Base-by-base conservation (phyloP, 1,139 yeast species). In the Sugiyamaella novakii region DNA sequence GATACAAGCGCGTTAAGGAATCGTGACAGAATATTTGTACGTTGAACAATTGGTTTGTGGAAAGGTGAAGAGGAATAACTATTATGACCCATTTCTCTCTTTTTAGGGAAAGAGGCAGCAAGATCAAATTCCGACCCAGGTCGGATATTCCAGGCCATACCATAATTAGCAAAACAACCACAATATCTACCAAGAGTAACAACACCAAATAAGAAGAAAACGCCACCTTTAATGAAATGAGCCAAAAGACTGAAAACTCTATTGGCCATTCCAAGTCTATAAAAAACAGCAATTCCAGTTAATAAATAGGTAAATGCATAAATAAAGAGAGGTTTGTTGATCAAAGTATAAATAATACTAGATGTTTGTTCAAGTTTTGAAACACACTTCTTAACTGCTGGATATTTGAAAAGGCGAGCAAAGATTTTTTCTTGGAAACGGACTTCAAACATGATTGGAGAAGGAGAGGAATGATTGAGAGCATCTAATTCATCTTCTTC, bases 171-270 rank as follows among this genome's bases (percentile, higher is more conserved):
- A 61, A 84, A 87, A 10, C 84, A 87, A 2, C 98, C 98, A 59
- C 89, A 80, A 67, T 87, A 91, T 59, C 98, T 79, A 2, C 89
- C 85, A 44, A 92, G 74, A 12, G 95, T 78, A 14, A 89, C 67
- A 5, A 91, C 54, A 8, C 98, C 98, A 45, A 85, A 73, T 2
- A 77, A 59, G 55, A 88, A 77, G 65, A 92, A 91, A 2, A 92
- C 92, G 11, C 94, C 95, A 51, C 98, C 98, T 68, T 92, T 92
- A 66, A 92, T 91, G 75, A 88, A 87, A 68, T 92, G 98, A 1
- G 98, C 98, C 54, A 91, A 75, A 48, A 92, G 70, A 62, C 87
- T 89, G 70, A 86, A 92, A 5, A 91, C 83, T 17, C 74, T 72
- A 24, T 62, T 65, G 5, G 80, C 89, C 66, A 78, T 70, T 28